These are phyloP conservation scores for Aureobasidium sp. DNA, from an alignment of 2,329 filamentous ascomycete genomes.

Conservation along the genomic window DNA sequence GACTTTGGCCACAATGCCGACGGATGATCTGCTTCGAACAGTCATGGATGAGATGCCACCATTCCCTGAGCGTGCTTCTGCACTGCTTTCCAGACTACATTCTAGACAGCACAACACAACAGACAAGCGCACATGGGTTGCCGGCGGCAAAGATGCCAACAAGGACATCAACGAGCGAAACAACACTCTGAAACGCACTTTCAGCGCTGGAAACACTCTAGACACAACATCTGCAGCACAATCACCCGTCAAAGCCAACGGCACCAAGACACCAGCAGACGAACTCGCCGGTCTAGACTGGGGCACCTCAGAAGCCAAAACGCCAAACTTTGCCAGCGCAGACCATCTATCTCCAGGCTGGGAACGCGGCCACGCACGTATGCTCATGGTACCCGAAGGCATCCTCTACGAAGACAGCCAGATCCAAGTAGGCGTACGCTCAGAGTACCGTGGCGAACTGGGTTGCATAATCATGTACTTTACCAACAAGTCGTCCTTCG, in stretches of 20 bases:
- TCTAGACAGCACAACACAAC: constrained; percentile 82
- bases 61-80: constrained; percentile 89
- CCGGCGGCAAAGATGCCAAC: constrained; percentile 92
- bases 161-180: constrained; percentile 71
- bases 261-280: constrained; percentile 31
- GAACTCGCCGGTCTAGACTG: constrained; percentile 82
- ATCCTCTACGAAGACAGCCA: constrained; percentile 93
- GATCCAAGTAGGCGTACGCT: constrained; percentile 83
- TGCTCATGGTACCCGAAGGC: constrained; percentile 74
- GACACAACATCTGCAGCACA: constrained; percentile 39
- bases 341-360: constrained; percentile 90
- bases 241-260: constrained; percentile 24
- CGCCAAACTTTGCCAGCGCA: constrained; percentile 82
- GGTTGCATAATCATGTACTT: constrained; percentile 95
- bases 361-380: constrained; percentile 79
- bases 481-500: constrained; percentile 73
- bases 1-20: constrained; percentile 72
- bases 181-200: constrained; percentile 75
- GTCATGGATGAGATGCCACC: constrained; percentile 98
- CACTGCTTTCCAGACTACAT: constrained; percentile 81
- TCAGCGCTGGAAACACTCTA: constrained; percentile 43
- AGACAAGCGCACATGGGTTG: constrained; percentile 94
- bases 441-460: constrained; percentile 91
- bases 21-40: constrained; percentile 84
- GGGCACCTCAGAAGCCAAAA: constrained; percentile 48